A percentile compares a stretch with the other conserved stretches of the same genome.
Evolutionary conservation across 169 alveolate species (phyloP).

Genomic region (Plasmodium relictum): DNA sequence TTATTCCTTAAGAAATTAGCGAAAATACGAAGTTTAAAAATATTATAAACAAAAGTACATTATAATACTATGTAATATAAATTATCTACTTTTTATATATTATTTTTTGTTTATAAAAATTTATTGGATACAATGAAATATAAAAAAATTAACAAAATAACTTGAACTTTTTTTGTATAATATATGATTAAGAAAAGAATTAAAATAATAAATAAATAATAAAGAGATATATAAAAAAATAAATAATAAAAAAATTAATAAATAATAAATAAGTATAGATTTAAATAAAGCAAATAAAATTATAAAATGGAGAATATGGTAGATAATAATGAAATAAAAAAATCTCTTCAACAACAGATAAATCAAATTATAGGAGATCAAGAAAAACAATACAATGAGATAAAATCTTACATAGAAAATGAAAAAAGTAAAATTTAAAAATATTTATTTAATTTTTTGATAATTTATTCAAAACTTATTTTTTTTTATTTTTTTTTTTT

Average conservation of each 20-base stretch:
- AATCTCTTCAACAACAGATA: conserved; percentile 46
- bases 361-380: conserved; percentile 50
- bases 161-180: too few species aligned
- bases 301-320: conserved; percentile 34
- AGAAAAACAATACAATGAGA: conserved; percentile 68
- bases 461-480: not conserved
- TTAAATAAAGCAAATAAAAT: not conserved
- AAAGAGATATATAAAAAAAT: not conserved
- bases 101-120: conserved; percentile 1
- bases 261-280: not conserved
- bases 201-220: not conserved
- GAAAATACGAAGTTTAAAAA: too few species aligned
- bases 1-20: too few species aligned
- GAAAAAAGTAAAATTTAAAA: conserved; percentile 54
- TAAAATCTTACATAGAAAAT: conserved; percentile 58
- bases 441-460: not conserved
- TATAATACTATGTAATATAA: not conserved
- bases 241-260: not conserved
- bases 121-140: not conserved
- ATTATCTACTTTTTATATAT: not conserved
- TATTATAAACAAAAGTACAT: not conserved
- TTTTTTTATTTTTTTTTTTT: conserved; percentile 8
- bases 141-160: too few species aligned
- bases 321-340: conserved; percentile 43
- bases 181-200: too few species aligned